Evolutionary conservation across 2,329 filamentous ascomycete genomes (phyloP), one percentile per base, ranked within the genome.

Genomic region (Phaeosphaeria sp.): DNA sequence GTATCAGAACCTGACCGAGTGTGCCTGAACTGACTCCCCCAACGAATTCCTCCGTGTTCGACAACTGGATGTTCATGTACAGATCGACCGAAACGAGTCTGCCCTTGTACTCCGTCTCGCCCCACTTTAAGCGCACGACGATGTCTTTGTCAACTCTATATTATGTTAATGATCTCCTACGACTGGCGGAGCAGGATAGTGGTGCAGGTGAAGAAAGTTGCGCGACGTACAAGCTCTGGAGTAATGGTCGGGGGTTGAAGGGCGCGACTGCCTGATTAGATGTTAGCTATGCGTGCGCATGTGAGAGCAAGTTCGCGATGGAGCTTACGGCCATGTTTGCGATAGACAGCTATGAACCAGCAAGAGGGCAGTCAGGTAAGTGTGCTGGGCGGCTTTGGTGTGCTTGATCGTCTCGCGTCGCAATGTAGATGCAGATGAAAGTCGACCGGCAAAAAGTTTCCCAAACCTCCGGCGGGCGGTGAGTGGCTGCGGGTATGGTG

Each of bases 1-100:
- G 85, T 73, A 99, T 98, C 71, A 99, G 79, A 46, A 99, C 93
- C 80, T 97, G 90, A 6, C 95, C 95, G 65, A 99, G 81, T 49
- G 87, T 87, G 56, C 93, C 94, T 36, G 90, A 92, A 77, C 88
- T 89, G 85, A 96, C 91, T 68, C 92, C 90, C 75, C 93, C 88
- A 73, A 97, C 91, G 80, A 90, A 97, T 80, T 99, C 95, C 80
- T 97, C 91, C 51, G 94, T 93, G 71, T 90, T 89, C 66, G 89
- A 88, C 63, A 99, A 86, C 81, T 98, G 93, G 64, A 99, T 89
- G 83, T 99, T 99, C 94, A 99, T 98, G 84, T 99, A 99, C 75
- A 91, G 93, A 82, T 99, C 95, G 74, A 96, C 91, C 71, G 90
- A 94, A 74, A 97, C 91, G 62, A 99, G 87, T 66, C 87, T 87